These are phyloP conservation scores for Eudorina sp. DNA, from an alignment of 139 green algal species.

Conservation along the genomic window DNA sequence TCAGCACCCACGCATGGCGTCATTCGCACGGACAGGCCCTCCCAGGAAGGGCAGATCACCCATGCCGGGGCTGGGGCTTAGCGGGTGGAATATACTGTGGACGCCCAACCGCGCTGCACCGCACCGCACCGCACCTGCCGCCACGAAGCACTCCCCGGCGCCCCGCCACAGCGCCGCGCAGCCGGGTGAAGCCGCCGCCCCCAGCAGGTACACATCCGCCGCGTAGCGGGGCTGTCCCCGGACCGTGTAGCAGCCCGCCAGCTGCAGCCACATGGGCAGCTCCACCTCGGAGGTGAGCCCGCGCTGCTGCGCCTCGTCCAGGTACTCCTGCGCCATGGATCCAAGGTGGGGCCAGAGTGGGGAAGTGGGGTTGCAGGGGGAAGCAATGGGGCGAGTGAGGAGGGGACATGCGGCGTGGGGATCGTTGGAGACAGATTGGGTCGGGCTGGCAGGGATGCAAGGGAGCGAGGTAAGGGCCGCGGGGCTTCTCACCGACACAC, in stretches of 20 bases:
- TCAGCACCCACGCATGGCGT: no score
- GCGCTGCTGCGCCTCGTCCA: background rate
- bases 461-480: no score
- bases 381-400: no score
- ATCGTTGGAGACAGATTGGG: no score
- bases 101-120: no score
- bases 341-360: background rate
- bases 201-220: slow-evolving; percentile 36
- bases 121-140: background rate
- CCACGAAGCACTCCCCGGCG: slow-evolving; percentile 2
- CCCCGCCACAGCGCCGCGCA: slow-evolving; percentile 38
- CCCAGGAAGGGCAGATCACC: no score
- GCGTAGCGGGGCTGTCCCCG: slow-evolving; percentile 24
- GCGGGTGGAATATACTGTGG: no score
- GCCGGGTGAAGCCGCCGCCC: background rate
- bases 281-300: background rate
- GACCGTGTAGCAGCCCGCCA: slow-evolving; percentile 22
- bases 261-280: slow-evolving; percentile 34
- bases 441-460: no score
- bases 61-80: no score
- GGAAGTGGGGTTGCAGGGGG: background rate
- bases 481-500: no score
- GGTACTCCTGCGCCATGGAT: slow-evolving; percentile 14
- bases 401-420: no score
- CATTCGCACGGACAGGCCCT: no score